Evolutionary conservation across 2,329 filamentous ascomycete species (phyloP).

Genomic region (Parafenestella ontariensis): DNA sequence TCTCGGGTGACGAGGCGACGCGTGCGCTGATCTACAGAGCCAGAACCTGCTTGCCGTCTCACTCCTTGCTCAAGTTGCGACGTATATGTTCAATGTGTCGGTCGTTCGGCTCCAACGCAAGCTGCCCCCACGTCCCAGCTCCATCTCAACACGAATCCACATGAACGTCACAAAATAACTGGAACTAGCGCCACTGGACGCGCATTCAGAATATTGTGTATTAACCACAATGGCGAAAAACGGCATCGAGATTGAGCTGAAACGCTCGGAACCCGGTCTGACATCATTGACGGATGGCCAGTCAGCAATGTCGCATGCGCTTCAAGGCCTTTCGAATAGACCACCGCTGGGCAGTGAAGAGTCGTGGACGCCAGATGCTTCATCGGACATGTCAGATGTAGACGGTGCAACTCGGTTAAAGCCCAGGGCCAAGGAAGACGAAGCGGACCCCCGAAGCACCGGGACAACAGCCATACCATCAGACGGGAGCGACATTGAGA

Average conservation of each 20-base stretch:
- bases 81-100: conserved; percentile 12
- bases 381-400: conserved; percentile 41
- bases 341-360: conserved; percentile 24
- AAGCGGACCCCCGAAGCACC: conserved; percentile 42
- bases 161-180: conserved; percentile 6
- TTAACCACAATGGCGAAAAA: conserved; percentile 10
- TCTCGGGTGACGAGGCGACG: conserved; percentile 15
- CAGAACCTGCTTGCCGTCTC: not conserved
- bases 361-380: conserved; percentile 37
- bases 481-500: conserved; percentile 28
- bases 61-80: not conserved
- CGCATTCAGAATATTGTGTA: not conserved
- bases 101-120: not conserved
- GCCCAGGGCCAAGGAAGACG: conserved; percentile 45
- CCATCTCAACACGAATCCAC: conserved; percentile 9
- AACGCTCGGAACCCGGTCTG: conserved; percentile 13
- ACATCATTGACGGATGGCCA: conserved; percentile 22
- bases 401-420: conserved; percentile 52
- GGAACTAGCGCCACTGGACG: not conserved
- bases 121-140: conserved; percentile 20
- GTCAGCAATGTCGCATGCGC: conserved; percentile 36
- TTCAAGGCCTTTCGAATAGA: conserved; percentile 35
- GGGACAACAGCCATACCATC: conserved; percentile 35
- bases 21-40: conserved; percentile 7
- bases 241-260: conserved; percentile 7